These are phyloP conservation scores for Pinus albicaulis DNA, from an alignment of 75 land plant genomes.

Conservation along the genomic window DNA sequence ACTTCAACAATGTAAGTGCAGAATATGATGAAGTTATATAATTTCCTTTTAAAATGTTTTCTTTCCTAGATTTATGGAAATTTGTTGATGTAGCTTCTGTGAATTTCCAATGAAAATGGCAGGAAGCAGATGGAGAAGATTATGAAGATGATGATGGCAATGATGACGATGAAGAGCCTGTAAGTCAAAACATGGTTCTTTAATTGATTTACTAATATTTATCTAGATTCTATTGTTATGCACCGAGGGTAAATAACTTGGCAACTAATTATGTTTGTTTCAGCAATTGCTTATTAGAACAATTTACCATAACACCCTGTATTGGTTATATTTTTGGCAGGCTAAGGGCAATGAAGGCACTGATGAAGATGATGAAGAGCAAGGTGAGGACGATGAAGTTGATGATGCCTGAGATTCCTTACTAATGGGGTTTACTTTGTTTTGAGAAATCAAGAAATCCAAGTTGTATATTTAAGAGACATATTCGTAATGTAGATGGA, in stretches of 20 bases:
- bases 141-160: constrained; percentile 55
- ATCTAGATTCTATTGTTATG: neutral
- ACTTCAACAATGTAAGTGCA: constrained; percentile 82
- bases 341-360: neutral
- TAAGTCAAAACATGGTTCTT: constrained; percentile 1
- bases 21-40: neutral
- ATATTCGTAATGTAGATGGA: neutral
- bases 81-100: neutral
- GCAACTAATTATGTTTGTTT: neutral
- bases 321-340: neutral
- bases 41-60: neutral
- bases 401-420: constrained; percentile 4
- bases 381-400: constrained; percentile 2
- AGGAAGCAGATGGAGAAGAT: constrained; percentile 62
- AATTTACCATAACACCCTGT: neutral
- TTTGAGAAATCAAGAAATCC: neutral
- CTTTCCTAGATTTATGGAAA: neutral
- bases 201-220: neutral
- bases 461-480: neutral
- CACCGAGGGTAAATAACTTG: neutral
- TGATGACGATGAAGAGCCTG: constrained; percentile 24
- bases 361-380: constrained; percentile 1
- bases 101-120: constrained; percentile 4
- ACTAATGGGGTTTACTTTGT: neutral
- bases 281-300: neutral